Conservation (phyloP, 306 rosid genomes). For the Oemleria cerasiformis region DNA sequence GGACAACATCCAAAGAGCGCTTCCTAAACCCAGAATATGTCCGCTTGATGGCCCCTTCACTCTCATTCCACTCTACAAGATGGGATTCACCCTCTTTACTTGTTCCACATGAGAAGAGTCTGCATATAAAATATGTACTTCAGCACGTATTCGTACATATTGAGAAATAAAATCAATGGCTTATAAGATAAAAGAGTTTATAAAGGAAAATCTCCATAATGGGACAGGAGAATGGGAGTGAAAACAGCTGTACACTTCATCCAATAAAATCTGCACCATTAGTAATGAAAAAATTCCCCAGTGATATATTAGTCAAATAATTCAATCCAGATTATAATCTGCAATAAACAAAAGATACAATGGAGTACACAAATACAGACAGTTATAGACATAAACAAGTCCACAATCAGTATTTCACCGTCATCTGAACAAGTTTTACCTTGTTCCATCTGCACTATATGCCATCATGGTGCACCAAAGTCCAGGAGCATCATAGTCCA, state of each 20-base stretch:
- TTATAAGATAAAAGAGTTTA: not conserved
- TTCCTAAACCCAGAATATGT: conserved; percentile 43
- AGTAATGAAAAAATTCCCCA: not conserved
- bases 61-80: conserved; percentile 53
- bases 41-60: conserved; percentile 46
- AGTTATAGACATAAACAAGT: too few species aligned
- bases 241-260: not conserved
- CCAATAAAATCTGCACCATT: not conserved
- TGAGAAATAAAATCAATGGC: not conserved
- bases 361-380: not conserved
- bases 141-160: not conserved
- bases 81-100: conserved; percentile 48
- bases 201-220: not conserved
- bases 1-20: conserved; percentile 42
- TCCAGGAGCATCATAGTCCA: conserved; percentile 50
- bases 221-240: not conserved
- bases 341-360: not conserved
- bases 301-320: not conserved
- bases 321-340: not conserved
- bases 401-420: not conserved
- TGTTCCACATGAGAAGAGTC: conserved; percentile 50
- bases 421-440: conserved; percentile 22
- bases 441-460: conserved; percentile 48
- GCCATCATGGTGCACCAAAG: conserved; percentile 49
- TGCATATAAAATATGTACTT: not conserved